Evolutionary conservation across 139 green algal genomes (phyloP).

Genomic region (Chlamydomonas incerta): DNA sequence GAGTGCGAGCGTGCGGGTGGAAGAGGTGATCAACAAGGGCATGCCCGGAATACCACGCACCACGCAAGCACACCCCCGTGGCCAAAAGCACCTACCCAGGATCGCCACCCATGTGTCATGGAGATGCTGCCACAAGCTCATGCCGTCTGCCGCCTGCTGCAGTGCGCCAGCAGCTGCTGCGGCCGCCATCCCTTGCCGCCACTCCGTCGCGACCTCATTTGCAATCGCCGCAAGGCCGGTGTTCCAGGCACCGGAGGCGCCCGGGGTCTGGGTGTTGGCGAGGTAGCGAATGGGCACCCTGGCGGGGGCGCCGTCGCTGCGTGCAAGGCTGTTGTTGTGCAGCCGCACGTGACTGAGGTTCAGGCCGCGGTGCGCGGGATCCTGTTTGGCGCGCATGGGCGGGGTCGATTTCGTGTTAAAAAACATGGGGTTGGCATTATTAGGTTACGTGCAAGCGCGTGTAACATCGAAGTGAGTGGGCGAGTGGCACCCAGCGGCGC

Average conservation of each 20-base stretch:
- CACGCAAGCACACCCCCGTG: background rate
- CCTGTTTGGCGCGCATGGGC: no score
- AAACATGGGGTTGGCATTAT: no score
- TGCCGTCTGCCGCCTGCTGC: background rate
- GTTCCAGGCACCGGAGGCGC: constrained; percentile 42
- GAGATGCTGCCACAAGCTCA: background rate
- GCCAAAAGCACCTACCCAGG: constrained; percentile 24
- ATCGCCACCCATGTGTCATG: constrained; percentile 16
- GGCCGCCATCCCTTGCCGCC: background rate
- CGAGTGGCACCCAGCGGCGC: no score
- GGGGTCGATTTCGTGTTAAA: no score
- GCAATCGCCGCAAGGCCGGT: constrained; percentile 3
- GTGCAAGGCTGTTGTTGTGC: no score
- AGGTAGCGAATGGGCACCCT: background rate
- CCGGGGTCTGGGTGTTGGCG: constrained; percentile 2
- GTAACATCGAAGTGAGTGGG: no score
- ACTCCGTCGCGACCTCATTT: background rate
- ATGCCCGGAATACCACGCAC: background rate
- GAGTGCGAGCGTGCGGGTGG: background rate
- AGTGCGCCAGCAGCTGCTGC: background rate
- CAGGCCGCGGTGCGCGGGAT: no score
- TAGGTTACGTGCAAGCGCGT: no score
- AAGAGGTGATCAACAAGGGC: background rate
- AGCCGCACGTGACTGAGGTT: no score
- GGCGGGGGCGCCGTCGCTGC: no score